These are phyloP conservation scores for Cyberlindnera amylophila DNA, from an alignment of 805 yeast genomes.

Conservation along the genomic window DNA sequence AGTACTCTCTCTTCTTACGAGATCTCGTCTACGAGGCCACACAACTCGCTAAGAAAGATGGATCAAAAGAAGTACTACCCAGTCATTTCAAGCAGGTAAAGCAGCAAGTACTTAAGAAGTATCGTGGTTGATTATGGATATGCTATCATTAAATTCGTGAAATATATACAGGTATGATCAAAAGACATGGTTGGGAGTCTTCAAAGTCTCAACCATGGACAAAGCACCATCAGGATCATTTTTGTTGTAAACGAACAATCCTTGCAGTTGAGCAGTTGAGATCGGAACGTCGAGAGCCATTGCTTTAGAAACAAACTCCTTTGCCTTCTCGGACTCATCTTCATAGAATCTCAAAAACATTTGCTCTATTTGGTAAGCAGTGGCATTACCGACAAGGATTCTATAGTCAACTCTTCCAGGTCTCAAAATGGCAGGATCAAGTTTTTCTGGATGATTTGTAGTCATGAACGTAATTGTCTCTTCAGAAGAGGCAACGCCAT, in stretches of 20 bases:
- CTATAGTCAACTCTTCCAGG: constrained; percentile 94
- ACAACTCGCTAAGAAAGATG: constrained; percentile 35
- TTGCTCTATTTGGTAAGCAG: constrained; percentile 66
- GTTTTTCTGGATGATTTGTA: constrained; percentile 90
- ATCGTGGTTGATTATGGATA: constrained; percentile 30
- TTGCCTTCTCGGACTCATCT: constrained; percentile 49
- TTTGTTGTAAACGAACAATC: constrained; percentile 89
- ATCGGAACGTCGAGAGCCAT: constrained; percentile 50
- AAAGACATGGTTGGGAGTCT: constrained; percentile 33
- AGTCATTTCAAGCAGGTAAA: constrained; percentile 39
- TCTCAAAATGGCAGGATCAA: constrained; percentile 89
- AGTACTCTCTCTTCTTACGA: constrained; percentile 44
- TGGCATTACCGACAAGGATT: constrained; percentile 81
- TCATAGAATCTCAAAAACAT: constrained; percentile 91
- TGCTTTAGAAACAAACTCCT: constrained; percentile 38
- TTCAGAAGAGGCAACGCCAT: constrained; percentile 97
- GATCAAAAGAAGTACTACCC: constrained; percentile 39
- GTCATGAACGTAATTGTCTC: constrained; percentile 97
- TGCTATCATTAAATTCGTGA: background rate
- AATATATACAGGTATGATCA: constrained; percentile 19
- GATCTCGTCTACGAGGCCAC: constrained; percentile 37
- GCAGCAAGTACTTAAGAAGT: constrained; percentile 30
- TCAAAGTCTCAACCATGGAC: constrained; percentile 46
- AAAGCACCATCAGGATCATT: constrained; percentile 76
- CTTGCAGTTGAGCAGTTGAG: constrained; percentile 94